phyloP scores from a whole-genome alignment of 2,329 filamentous ascomycete genomes.

The Stachybotrys chartarum region DNA sequence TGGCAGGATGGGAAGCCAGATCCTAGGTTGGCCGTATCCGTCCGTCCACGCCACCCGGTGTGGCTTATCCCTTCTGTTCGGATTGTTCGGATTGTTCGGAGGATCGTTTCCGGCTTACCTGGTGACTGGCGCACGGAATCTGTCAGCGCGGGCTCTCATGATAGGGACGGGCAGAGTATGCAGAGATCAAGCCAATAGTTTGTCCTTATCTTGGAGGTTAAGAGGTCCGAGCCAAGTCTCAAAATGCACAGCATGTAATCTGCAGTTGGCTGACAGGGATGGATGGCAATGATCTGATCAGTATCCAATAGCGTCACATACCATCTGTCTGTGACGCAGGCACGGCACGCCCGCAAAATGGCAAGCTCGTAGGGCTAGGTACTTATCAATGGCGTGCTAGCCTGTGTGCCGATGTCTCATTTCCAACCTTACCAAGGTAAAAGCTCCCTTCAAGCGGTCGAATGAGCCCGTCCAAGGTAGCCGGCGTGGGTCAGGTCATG shows the following conservation, averaged over 20 bases:
- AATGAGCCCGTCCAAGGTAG: neutral
- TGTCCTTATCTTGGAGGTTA: neutral
- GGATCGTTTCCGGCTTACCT: neutral
- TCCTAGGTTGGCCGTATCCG: no score
- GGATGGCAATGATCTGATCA: neutral
- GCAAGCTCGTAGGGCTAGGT: neutral
- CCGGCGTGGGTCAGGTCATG: neutral
- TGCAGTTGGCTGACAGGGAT: neutral
- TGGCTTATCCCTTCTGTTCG: neutral
- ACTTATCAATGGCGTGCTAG: neutral
- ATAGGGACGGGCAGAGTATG: neutral
- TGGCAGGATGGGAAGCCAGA: no score
- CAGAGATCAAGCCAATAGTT: neutral
- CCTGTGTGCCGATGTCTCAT: neutral
- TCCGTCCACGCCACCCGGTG: neutral
- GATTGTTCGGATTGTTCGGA: neutral
- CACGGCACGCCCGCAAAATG: neutral
- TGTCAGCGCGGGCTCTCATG: neutral
- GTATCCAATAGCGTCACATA: neutral
- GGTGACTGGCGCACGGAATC: neutral
- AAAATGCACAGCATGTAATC: neutral
- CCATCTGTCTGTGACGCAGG: neutral
- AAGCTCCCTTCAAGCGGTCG: no score
- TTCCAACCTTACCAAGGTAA: neutral
- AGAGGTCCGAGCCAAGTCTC: neutral